A percentile compares a stretch with the other conserved stretches of the same genome.
Conservation (phyloP, 768 basidiomycete species). For the Lactifluus echinatus region DNA sequence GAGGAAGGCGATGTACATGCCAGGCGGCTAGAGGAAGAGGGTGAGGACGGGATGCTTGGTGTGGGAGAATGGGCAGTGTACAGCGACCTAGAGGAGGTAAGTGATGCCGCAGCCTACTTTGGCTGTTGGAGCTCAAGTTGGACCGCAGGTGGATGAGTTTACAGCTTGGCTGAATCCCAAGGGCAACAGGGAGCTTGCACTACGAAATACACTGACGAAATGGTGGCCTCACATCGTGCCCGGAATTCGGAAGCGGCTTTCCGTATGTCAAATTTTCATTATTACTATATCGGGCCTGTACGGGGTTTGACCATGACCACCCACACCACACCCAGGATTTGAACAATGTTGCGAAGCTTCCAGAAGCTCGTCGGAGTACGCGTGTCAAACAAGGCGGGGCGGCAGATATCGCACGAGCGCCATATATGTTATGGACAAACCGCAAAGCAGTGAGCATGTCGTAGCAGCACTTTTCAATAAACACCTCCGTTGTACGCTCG, state of each 20-base stretch:
- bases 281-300: slow-evolving; percentile 8
- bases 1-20: slow-evolving; percentile 46
- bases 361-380: slow-evolving; percentile 74
- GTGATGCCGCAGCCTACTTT: slow-evolving; percentile 20
- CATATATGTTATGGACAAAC: slow-evolving; percentile 87
- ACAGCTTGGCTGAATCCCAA: slow-evolving; percentile 87
- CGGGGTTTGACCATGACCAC: not conserved
- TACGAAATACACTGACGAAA: slow-evolving; percentile 68
- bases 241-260: slow-evolving; percentile 66
- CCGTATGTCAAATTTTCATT: slow-evolving; percentile 44
- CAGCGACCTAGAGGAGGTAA: slow-evolving; percentile 79
- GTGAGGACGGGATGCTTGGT: slow-evolving; percentile 59
- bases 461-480: slow-evolving; percentile 14
- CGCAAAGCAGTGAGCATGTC: slow-evolving; percentile 50
- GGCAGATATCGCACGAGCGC: slow-evolving; percentile 62
- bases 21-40: slow-evolving; percentile 71
- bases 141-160: slow-evolving; percentile 65
- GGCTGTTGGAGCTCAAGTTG: not conserved
- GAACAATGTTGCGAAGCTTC: slow-evolving; percentile 56
- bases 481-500: slow-evolving; percentile 6
- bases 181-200: slow-evolving; percentile 78
- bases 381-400: slow-evolving; percentile 45
- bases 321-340: slow-evolving; percentile 65
- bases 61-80: slow-evolving; percentile 89
- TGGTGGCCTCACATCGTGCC: slow-evolving; percentile 79